A percentile compares a stretch with the other conserved stretches of the same genome.
Conservation (phyloP, 352 stramenopile species). For the Thraustochytrium sp. region DNA sequence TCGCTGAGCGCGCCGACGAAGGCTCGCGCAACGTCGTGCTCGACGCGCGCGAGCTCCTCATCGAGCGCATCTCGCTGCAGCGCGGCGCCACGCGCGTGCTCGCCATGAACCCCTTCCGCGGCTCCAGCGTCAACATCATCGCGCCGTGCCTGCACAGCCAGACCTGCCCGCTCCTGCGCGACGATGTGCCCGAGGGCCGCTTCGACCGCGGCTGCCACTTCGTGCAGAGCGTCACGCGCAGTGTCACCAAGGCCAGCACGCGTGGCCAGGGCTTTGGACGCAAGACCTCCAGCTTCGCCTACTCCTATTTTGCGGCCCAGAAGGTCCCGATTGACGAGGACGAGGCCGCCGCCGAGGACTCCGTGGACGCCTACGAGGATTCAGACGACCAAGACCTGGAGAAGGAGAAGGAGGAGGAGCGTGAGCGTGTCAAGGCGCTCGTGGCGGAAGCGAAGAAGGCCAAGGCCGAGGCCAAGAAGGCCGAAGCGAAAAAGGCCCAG, state of each 20-base stretch:
- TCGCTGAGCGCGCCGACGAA: not conserved
- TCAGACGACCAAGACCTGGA: not conserved
- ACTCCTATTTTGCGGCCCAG: slow-evolving; percentile 22
- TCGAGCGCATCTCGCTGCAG: not conserved
- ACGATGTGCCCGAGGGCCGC: not conserved
- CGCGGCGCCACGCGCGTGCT: not conserved
- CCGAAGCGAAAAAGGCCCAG: no score
- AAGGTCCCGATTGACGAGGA: not conserved
- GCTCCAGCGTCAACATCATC: not conserved
- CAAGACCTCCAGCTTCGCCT: not conserved
- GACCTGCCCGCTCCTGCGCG: not conserved
- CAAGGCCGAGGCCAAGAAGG: no score
- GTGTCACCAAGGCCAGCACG: not conserved
- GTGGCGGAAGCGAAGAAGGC: no score
- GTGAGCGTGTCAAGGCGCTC: no score
- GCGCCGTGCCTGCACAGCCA: slow-evolving; percentile 1
- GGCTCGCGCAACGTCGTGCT: not conserved
- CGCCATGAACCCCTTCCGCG: slow-evolving; percentile 3
- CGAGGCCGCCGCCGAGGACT: not conserved
- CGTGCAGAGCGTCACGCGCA: not conserved
- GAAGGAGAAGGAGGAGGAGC: no score
- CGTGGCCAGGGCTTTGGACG: not conserved
- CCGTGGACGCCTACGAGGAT: not conserved
- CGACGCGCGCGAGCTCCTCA: not conserved
- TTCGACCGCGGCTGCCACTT: slow-evolving; percentile 8